Conservation (phyloP, 1,139 yeast species). For the Arxiozyma heterogenica region DNA sequence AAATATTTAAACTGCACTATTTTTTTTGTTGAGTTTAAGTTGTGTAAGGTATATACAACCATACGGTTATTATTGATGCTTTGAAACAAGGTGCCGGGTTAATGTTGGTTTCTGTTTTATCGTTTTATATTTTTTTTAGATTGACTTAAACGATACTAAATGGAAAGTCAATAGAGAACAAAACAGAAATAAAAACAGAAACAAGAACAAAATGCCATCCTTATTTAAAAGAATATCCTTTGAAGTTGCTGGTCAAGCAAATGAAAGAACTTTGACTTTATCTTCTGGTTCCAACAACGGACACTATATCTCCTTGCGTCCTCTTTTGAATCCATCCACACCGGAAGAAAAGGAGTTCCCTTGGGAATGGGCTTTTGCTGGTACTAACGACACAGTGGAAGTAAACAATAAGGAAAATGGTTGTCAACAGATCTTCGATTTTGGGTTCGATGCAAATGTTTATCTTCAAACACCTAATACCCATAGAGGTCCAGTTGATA, state of each 20-base stretch:
- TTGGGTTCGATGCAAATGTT: slow-evolving; percentile 26
- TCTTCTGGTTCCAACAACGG: slow-evolving; percentile 28
- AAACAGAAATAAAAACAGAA: not conserved
- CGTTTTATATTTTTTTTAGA: too few relatives aligned
- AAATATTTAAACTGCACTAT: too few relatives aligned
- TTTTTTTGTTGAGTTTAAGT: too few relatives aligned
- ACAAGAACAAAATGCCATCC: slow-evolving; percentile 19
- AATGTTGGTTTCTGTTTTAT: too few relatives aligned
- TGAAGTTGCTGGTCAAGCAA: slow-evolving; percentile 21
- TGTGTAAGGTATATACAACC: not conserved
- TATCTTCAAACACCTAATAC: slow-evolving; percentile 21
- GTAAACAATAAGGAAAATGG: slow-evolving; percentile 16
- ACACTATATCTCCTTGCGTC: slow-evolving; percentile 31
- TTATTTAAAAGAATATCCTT: slow-evolving; percentile 26
- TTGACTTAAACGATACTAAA: too few relatives aligned
- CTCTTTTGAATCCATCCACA: slow-evolving; percentile 22
- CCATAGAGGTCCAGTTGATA: slow-evolving; percentile 24
- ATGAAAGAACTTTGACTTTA: slow-evolving; percentile 27
- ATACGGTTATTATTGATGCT: not conserved
- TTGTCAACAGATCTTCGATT: slow-evolving; percentile 21
- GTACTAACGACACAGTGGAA: slow-evolving; percentile 21
- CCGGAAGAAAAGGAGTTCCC: slow-evolving; percentile 29
- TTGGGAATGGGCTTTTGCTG: slow-evolving; percentile 39
- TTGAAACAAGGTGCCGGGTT: not conserved
- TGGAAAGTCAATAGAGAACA: too few relatives aligned